phyloP scores from a whole-genome alignment of 2,329 filamentous ascomycete genomes.

The Zopfia rhizophila region DNA sequence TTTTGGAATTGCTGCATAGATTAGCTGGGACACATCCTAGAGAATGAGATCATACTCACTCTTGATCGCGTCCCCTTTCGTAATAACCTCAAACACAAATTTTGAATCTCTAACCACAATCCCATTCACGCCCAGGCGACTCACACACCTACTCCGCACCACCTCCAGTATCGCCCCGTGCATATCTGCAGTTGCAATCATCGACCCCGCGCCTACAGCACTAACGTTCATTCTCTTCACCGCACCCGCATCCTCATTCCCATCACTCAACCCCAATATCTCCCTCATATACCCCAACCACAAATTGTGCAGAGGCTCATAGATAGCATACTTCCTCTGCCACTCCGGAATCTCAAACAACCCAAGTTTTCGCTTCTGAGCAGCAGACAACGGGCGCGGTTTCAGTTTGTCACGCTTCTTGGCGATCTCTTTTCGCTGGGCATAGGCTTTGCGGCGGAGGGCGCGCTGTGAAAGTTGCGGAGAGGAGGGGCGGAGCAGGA shows the following conservation, averaged over 20 bases:
- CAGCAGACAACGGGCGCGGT: conserved; percentile 78
- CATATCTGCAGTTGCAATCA: conserved; percentile 87
- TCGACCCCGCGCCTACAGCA: conserved; percentile 70
- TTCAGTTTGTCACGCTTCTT: conserved; percentile 58
- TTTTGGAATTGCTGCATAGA: conserved; percentile 75
- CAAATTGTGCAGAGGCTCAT: conserved; percentile 78
- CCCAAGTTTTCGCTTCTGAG: conserved; percentile 76
- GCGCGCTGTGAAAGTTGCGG: conserved; percentile 64
- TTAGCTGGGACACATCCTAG: conserved; percentile 15
- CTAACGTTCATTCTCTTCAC: conserved; percentile 61
- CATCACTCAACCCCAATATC: conserved; percentile 70
- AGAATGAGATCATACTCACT: conserved; percentile 52
- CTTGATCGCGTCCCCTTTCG: conserved; percentile 75
- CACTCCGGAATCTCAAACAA: conserved; percentile 78
- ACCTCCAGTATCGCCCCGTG: conserved; percentile 88
- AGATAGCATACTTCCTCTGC: conserved; percentile 77
- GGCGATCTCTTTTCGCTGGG: conserved; percentile 45
- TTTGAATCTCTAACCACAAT: conserved; percentile 91
- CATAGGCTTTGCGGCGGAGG: conserved; percentile 63
- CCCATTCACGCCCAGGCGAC: conserved; percentile 83
- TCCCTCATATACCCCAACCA: conserved; percentile 91
- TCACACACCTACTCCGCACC: conserved; percentile 80
- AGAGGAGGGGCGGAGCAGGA: conserved; percentile 80
- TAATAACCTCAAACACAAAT: conserved; percentile 87
- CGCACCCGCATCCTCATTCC: conserved; percentile 29